A percentile compares a stretch with the other conserved stretches of the same genome.
phyloP scores from a whole-genome alignment of 768 basidiomycete species.

The Pleurotus giganteus region DNA sequence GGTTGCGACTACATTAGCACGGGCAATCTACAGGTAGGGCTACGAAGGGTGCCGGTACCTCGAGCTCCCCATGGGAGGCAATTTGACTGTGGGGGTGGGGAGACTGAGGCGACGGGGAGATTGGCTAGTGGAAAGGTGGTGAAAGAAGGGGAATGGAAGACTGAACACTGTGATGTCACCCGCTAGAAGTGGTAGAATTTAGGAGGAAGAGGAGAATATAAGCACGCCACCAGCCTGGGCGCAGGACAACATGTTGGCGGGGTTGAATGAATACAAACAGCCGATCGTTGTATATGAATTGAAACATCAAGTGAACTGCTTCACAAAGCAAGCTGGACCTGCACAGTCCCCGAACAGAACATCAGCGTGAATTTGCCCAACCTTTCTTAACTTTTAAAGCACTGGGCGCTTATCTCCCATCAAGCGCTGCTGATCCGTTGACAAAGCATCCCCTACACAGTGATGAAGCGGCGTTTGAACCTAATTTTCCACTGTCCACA shows the following conservation, averaged over 20 bases:
- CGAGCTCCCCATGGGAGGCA: background rate
- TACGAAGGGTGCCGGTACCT: background rate
- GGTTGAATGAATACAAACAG: constrained; percentile 3
- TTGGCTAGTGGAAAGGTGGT: background rate
- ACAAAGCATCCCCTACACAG: constrained; percentile 18
- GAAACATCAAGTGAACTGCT: background rate
- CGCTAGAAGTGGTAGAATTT: background rate
- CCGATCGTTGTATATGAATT: background rate
- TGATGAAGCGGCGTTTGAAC: constrained; percentile 13
- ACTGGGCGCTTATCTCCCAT: background rate
- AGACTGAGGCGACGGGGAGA: background rate
- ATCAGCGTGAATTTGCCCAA: background rate
- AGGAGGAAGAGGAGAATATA: background rate
- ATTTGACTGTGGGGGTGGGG: constrained; percentile 1
- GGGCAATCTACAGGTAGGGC: no score
- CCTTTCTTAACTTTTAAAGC: background rate
- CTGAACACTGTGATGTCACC: background rate
- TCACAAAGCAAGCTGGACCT: background rate
- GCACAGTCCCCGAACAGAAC: background rate
- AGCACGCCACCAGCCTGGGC: constrained; percentile 3
- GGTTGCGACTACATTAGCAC: background rate
- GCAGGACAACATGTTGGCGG: constrained; percentile 3
- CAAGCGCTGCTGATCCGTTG: constrained; percentile 13
- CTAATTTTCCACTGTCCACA: constrained; percentile 9
- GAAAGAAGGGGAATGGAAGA: background rate